Evolutionary conservation across 805 yeast species (phyloP), one percentile per base, ranked within the genome.

Genomic region (Scheffersomyces ergatensis): DNA sequence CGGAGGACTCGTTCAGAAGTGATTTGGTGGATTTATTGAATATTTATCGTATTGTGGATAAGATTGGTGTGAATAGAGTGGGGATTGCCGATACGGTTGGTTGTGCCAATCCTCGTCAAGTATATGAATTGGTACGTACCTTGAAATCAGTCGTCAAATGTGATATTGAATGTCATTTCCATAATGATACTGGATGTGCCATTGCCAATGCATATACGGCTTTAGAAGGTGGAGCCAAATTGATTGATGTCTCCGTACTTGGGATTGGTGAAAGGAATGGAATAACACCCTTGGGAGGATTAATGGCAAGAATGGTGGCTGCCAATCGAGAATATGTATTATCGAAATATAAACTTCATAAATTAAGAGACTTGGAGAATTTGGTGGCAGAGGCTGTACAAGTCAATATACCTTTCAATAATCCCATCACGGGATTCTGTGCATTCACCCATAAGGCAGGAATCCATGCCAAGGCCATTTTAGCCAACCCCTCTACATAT

Each of bases 51-150:
- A 89, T 97, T 20, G 99, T 92, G 50, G 95, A 87, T 74, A 87
- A 89, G 73, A 88, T 92, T 54, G 99, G 99, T 58, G 99, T 92
- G 48, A 89, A 93, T 77, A 83, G 99, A 70, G 97, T 92, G 40
- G 99, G 99, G 72, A 92, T 92, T 71, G 99, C 99, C 53, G 99
- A 92, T 65, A 92, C 99, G 27, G 99, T 92, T 43, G 99, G 99
- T 37, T 85, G 98, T 66, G 99, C 99, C 50, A 92, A 92, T 75
- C 99, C 99, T 57, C 83, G 99, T 72, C 98, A 93, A 71, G 99
- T 92, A 45, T 92, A 92, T 67, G 99, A 92, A 72, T 80, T 92
- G 54, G 93, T 92, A 48, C 83, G 95, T 61, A 93, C 99, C 33
- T 80, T 92, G 65, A 88, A 83, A 70, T 82, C 90, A 12, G 96